phyloP scores from a whole-genome alignment of 139 green algal genomes.

The Chlorella sp. region DNA sequence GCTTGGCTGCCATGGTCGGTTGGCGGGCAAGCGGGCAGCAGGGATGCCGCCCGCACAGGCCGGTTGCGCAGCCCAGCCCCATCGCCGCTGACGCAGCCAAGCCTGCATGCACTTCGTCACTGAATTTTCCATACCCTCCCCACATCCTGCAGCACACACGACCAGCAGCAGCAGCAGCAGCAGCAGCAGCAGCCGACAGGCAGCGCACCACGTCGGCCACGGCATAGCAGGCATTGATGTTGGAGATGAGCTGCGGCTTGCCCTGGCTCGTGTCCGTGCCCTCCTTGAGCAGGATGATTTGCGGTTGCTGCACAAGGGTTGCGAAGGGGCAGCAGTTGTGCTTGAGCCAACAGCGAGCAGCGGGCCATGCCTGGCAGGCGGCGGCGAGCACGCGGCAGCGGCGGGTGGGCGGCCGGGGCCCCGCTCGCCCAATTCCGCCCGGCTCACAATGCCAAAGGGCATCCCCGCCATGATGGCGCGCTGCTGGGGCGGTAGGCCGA shows the following conservation, averaged over 20 bases:
- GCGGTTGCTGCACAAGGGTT: constrained; percentile 85
- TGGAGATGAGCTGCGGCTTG: constrained; percentile 96
- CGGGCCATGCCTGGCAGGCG: not conserved
- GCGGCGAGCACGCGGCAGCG: not conserved
- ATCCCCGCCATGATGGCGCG: not conserved
- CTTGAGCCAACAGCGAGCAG: not conserved
- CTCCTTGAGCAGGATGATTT: constrained; percentile 99
- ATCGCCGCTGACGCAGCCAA: no score
- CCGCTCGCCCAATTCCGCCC: not conserved
- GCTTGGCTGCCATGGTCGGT: no score
- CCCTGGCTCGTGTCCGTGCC: constrained; percentile 98
- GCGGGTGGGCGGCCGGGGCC: not conserved
- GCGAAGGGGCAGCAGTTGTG: not conserved
- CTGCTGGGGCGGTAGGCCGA: not conserved
- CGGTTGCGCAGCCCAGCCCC: no score
- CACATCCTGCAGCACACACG: no score
- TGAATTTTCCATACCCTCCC: no score
- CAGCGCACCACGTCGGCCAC: constrained; percentile 89
- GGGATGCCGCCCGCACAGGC: no score
- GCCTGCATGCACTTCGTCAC: no score
- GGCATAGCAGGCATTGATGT: constrained; percentile 98
- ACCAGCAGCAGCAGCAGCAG: no score
- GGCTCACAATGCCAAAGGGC: constrained; percentile 50
- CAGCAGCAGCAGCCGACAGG: no score
- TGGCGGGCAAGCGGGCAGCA: no score